Conservation (phyloP, 768 basidiomycete species). For the Mycena haematopus region DNA sequence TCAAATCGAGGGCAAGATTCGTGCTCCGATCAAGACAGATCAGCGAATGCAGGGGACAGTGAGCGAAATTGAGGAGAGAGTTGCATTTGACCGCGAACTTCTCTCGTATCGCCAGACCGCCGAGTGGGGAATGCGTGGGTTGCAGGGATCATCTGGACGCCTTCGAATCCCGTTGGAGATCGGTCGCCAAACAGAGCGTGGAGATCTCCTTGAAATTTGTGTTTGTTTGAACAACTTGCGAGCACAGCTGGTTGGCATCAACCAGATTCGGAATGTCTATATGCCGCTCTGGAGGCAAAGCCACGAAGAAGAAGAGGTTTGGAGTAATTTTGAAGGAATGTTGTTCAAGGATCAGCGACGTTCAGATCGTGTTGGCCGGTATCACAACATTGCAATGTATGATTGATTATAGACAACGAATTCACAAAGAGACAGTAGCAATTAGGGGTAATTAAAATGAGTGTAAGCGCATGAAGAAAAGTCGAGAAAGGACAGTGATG, state of each 20-base stretch:
- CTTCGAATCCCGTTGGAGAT: slow-evolving; percentile 49
- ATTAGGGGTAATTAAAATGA: too few species aligned
- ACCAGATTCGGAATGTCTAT: slow-evolving; percentile 51
- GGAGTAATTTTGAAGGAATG: slow-evolving; percentile 45
- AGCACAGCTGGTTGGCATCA: slow-evolving; percentile 42
- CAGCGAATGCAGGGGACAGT: slow-evolving; percentile 33
- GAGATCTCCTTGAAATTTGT: slow-evolving; percentile 44
- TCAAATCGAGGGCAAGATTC: slow-evolving; percentile 35
- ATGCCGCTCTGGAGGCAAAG: slow-evolving; percentile 44
- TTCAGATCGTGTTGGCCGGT: slow-evolving; percentile 42
- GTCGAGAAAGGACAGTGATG: too few species aligned
- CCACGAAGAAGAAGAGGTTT: slow-evolving; percentile 39
- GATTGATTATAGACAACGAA: slow-evolving; percentile 1
- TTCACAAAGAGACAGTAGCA: too few species aligned
- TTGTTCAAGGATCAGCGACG: slow-evolving; percentile 42
- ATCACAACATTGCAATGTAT: slow-evolving; percentile 38
- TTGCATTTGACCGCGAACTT: slow-evolving; percentile 45
- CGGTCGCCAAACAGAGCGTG: slow-evolving; percentile 32
- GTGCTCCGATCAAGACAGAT: slow-evolving; percentile 38
- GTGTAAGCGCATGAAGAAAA: too few species aligned
- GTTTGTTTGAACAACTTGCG: slow-evolving; percentile 44
- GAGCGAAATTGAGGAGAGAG: slow-evolving; percentile 32
- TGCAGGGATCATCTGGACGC: slow-evolving; percentile 55
- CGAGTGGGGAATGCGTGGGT: slow-evolving; percentile 55
- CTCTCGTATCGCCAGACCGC: slow-evolving; percentile 54